Percentiles rank a stretch among this genome's conserved stretches.
Evolutionary conservation across 768 basidiomycete genomes (phyloP).

Genomic region (Tremella yokohamensis): DNA sequence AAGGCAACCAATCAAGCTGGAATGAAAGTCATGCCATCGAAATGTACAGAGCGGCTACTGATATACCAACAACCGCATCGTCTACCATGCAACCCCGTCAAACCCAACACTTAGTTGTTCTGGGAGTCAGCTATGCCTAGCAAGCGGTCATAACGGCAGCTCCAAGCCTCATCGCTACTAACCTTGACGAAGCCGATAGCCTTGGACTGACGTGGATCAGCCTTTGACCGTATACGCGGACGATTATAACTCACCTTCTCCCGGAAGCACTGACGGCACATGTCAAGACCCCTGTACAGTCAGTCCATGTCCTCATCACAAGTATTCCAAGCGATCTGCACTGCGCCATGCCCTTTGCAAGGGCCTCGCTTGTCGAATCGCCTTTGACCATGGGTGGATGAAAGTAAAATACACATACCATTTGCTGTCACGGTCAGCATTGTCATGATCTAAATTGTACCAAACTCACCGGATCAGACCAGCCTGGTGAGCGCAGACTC

Average conservation of each 20-base stretch:
- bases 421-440: slow-evolving; percentile 30
- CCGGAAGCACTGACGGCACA: slow-evolving; percentile 98
- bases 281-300: slow-evolving; percentile 72
- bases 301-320: background rate
- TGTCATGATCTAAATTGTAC: background rate
- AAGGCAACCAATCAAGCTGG: background rate
- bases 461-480: slow-evolving; percentile 87
- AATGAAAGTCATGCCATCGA: slow-evolving; percentile 6
- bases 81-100: background rate
- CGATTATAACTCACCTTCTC: slow-evolving; percentile 61
- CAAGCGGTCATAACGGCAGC: too few species aligned
- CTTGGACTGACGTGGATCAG: slow-evolving; percentile 53
- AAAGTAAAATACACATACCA: slow-evolving; percentile 26
- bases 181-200: slow-evolving; percentile 96
- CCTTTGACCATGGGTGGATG: background rate
- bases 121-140: slow-evolving; percentile 18
- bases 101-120: slow-evolving; percentile 36
- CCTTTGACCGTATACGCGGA: background rate
- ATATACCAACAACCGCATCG: background rate
- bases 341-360: too few species aligned
- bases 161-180: slow-evolving; percentile 6
- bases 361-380: too few species aligned
- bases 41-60: slow-evolving; percentile 2
- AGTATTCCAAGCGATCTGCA: too few species aligned
- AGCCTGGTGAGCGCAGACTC: slow-evolving; percentile 93